Evolutionary conservation across 306 rosid genomes (phyloP), one percentile per base, ranked within the genome.

Genomic region (Trifolium dubium): DNA sequence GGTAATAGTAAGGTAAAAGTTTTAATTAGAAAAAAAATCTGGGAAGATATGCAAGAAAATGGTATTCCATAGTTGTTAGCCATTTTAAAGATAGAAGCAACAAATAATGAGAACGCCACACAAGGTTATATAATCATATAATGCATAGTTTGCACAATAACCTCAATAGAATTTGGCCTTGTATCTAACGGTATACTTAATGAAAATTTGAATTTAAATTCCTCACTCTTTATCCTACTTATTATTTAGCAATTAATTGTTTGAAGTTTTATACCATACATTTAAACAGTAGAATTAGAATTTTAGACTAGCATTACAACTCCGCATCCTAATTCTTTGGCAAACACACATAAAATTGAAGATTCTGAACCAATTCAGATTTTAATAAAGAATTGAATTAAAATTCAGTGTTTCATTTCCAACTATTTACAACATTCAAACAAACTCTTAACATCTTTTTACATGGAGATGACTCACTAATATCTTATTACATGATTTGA

Each of bases 401-500:
- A 53, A 53, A 53, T 18, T 53, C 35, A 5, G 63, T 28, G 63
- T 56, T 49, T 56, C 63, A 28, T 15, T 56, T 56, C 65, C 61
- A 73, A 46, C 54, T 64, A 35, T 4, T 32, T 59, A 35, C 18
- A 58, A 41, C 56, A 58, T 41, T 60, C 50, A 55, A 39, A 39
- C 31, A 60, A 29, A 61, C 77, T n/a, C 64, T 23, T 23, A 50
- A 65, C 32, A 66, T 58, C 1, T 56, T 15, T 13, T 49, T 18
- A 14, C 50, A 2, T 44, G 32, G 29, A 68, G 15, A 58, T 32
- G 29, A 50, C n/a, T 64, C 30, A 41, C 6, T 46, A 49, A 44
- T n/a, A 35, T 56, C 43, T 47, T 56, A 31, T 18, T 69, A n/a
- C 4, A 61, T 59, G 40, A 63, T 77, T 58, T 10, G 37, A 40